These are phyloP conservation scores for Sphagnum contortum DNA, from an alignment of 225 moss, liverwort and hornwort genomes.

Conservation along the genomic window DNA sequence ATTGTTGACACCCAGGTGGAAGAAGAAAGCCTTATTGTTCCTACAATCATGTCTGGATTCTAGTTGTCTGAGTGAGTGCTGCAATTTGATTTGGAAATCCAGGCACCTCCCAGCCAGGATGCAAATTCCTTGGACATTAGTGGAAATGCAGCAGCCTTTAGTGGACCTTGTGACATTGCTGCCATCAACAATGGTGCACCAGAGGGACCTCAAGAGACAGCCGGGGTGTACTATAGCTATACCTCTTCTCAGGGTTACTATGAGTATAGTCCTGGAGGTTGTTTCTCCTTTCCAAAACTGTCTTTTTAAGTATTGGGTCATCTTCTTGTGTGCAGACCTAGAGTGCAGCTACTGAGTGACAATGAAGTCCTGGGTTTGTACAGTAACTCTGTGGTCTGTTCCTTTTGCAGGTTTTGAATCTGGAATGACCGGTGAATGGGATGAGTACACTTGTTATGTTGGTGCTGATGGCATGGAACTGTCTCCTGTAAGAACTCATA, in stretches of 20 bases:
- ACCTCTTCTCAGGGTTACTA: conserved; percentile 65
- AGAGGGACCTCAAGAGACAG: conserved; percentile 49
- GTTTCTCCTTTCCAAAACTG: neutral
- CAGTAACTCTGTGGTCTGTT: too few relatives aligned
- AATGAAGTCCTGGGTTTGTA: too few relatives aligned
- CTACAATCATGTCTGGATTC: too few relatives aligned
- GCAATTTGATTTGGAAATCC: conserved; percentile 8
- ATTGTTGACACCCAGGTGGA: too few relatives aligned
- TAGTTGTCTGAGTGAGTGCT: too few relatives aligned
- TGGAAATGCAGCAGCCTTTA: conserved; percentile 49
- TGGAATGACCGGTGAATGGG: conserved; percentile 69
- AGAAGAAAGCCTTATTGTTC: too few relatives aligned
- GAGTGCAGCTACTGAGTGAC: too few relatives aligned
- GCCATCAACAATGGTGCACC: conserved; percentile 62
- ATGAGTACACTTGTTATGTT: conserved; percentile 68
- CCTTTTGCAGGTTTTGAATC: conserved; percentile 32
- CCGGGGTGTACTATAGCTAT: conserved; percentile 64
- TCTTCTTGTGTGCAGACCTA: too few relatives aligned
- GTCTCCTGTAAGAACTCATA: conserved; percentile 45
- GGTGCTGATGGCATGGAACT: conserved; percentile 83
- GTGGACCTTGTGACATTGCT: too few relatives aligned
- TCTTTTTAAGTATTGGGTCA: too few relatives aligned
- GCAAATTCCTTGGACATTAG: conserved; percentile 77
- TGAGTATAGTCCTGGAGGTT: conserved; percentile 83
- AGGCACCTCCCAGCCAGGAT: conserved; percentile 78